Percentiles rank a stretch among this genome's conserved stretches.
Evolutionary conservation across 371 early-diverging fungal genomes (phyloP).

Genomic region (Mortierella sp.): DNA sequence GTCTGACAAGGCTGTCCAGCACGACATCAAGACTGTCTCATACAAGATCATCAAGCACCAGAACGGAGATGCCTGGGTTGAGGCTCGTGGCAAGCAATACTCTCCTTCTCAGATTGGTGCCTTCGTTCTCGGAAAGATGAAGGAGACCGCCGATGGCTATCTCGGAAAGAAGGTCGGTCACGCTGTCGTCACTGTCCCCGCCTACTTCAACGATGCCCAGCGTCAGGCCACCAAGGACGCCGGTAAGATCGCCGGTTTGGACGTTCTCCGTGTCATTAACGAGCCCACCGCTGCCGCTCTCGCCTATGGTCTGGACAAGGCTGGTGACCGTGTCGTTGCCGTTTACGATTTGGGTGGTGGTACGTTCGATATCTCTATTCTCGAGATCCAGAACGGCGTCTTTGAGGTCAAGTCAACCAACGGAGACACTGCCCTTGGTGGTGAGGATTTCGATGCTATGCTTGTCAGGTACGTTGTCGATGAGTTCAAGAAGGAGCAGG

Average conservation of each 20-base stretch:
- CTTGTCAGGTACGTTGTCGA: slow-evolving; percentile 87
- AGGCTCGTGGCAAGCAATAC: slow-evolving; percentile 91
- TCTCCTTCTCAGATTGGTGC: slow-evolving; percentile 96
- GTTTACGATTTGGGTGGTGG: slow-evolving; percentile 99
- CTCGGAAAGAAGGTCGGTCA: slow-evolving; percentile 88
- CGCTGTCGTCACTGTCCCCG: slow-evolving; percentile 94
- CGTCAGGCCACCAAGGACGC: slow-evolving; percentile 99
- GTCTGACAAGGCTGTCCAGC: slow-evolving; percentile 88
- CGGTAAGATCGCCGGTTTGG: slow-evolving; percentile 96
- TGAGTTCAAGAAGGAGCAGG: slow-evolving; percentile 88
- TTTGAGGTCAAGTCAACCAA: slow-evolving; percentile 99
- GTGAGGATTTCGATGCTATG: slow-evolving; percentile 98
- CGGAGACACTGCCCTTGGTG: slow-evolving; percentile 98
- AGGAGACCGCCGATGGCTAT: slow-evolving; percentile 94
- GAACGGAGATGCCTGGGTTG: slow-evolving; percentile 99
- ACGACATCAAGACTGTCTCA: slow-evolving; percentile 87
- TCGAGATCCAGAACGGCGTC: slow-evolving; percentile 98
- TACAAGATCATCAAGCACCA: slow-evolving; percentile 92
- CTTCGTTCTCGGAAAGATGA: slow-evolving; percentile 95
- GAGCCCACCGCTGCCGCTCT: slow-evolving; percentile 99
- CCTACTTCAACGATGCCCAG: slow-evolving; percentile 96
- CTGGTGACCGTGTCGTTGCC: slow-evolving; percentile 88
- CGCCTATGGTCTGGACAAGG: slow-evolving; percentile 98
- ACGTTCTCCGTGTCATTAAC: slow-evolving; percentile 99
- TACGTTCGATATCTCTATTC: slow-evolving; percentile 99